Base-by-base conservation (phyloP, 2,329 filamentous ascomycete species). In the Periconia sp. region DNA sequence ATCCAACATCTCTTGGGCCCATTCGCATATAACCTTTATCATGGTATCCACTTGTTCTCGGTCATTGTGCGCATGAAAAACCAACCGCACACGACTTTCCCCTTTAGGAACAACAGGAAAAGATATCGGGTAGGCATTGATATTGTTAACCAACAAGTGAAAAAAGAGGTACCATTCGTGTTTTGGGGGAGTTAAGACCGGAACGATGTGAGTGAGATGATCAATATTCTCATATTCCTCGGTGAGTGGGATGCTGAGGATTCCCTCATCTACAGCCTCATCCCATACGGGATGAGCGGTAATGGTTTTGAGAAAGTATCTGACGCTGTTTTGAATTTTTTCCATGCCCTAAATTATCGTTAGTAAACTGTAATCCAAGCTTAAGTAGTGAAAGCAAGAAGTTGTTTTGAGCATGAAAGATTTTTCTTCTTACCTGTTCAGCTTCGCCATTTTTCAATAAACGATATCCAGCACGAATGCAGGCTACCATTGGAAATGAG, bases 21-120 rank as follows among this genome's bases (percentile, higher is more conserved):
- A 43, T 5, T 5, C 3, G 10, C 33, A 13, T 3, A 37, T 37
- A 3, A 11, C 3, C 13, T 37, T 3, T 11, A 11, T n/a, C 52
- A 47, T 31, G 6, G 18, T 19, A 15, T 47, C 15, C 15, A 54
- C 13, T 81, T 72, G 19, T 6, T 31, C 35, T 3, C 42, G 20
- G 2, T 43, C 89, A 85, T 73, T 89, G 89, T 43, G 30, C 8
- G 30, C 50, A 23, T 47, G 52, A 20, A 37, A 46, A 1, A 18
- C 19, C 6, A 47, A 2, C 6, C 37, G 14, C 13, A 52, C n/a
- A 3, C 33, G 13, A 3, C 14, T 23, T 3, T 13, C 7, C 2
- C 49, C 50, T 30, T 45, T 44, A 3, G 50, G 37, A 3, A 52
- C 50, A 8, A 23, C 27, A 6, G 50, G 50, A 23, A 23, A 52